Base-by-base conservation (phyloP, 441 rosid species). In the Arabidopsis lyrata region DNA sequence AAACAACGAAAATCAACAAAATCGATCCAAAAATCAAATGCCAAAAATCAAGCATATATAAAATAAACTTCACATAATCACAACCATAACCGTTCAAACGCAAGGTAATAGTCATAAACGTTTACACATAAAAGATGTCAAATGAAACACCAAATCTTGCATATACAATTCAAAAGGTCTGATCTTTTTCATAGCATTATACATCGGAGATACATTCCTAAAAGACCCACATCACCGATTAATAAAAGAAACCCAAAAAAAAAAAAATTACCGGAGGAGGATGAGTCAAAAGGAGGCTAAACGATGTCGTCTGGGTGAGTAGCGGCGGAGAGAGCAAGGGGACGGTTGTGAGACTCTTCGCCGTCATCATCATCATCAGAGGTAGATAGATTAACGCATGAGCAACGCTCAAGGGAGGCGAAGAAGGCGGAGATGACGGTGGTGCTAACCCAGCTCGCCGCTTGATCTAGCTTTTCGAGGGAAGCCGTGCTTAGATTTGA, bases 331-430 rank as follows among this genome's bases (percentile, higher is more conserved):
- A 85, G 73, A 77, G 89, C 77, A 68, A 90, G 92, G 12, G 98
- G 95, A 53, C 88, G 85, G 53, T 81, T 87, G 55, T 80, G 84
- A 27, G 90, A 27, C 15, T 78, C 90, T 61, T 89, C 93, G 2
- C 77, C 87, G 4, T 83, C 91, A 14, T 87, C 96, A 5, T 93
- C 96, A 38, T 68, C 81, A 55, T 93, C 97, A 64, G 79, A 77
- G 75, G 97, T 89, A 36, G 85, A 88, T 48, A 93, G 91, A 53
- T 89, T 91, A 80, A 93, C 91, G 86, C 97, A 93, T 50, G 95
- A 89, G 82, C 96, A 93, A 22, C 97, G 87, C 75, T 93, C 98
- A 15, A 93, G 83, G n/a, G 98, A 93, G 0, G 93, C 89, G 82
- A 93, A 93, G 85, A 93, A 93, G 4, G 97, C 97, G 69, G 89